These are phyloP conservation scores for Sarcocystis neurona DNA, from an alignment of 169 alveolate genomes.

Conservation along the genomic window DNA sequence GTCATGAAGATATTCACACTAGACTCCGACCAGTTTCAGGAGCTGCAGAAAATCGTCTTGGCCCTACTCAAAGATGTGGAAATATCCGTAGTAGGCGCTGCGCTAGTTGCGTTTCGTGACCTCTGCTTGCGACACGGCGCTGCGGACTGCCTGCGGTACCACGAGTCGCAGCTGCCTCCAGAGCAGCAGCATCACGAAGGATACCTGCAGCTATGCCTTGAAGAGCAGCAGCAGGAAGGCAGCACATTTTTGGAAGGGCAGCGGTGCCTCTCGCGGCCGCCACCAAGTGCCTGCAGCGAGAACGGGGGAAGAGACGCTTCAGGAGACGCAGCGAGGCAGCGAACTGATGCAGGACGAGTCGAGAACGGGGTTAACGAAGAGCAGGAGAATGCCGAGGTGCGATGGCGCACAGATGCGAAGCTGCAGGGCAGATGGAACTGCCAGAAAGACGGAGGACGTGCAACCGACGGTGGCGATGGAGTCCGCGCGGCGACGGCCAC, in stretches of 20 bases:
- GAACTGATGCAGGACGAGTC: no score
- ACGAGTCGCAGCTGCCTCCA: no score
- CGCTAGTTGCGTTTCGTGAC: conserved; percentile 67
- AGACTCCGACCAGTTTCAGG: conserved; percentile 71
- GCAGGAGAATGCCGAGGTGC: no score
- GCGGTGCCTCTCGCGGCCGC: background rate
- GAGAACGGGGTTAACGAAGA: background rate
- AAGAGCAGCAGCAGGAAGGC: background rate
- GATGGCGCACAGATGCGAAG: no score
- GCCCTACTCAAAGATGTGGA: conserved; percentile 69
- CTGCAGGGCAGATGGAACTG: no score
- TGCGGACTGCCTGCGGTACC: no score
- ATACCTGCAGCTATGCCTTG: background rate
- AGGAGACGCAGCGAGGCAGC: no score
- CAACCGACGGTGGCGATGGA: background rate
- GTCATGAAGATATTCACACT: conserved; percentile 73
- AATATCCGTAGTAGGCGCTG: conserved; percentile 73
- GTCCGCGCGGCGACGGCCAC: background rate
- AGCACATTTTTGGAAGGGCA: background rate
- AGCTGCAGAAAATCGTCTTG: conserved; percentile 59
- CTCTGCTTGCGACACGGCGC: conserved; percentile 35
- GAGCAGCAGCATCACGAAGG: no score
- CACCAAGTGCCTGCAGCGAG: background rate
- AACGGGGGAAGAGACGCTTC: no score
- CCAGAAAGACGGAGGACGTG: no score